These are phyloP conservation scores for Parsonsia alboflavescens DNA, from an alignment of 257 asterid species.

Conservation along the genomic window DNA sequence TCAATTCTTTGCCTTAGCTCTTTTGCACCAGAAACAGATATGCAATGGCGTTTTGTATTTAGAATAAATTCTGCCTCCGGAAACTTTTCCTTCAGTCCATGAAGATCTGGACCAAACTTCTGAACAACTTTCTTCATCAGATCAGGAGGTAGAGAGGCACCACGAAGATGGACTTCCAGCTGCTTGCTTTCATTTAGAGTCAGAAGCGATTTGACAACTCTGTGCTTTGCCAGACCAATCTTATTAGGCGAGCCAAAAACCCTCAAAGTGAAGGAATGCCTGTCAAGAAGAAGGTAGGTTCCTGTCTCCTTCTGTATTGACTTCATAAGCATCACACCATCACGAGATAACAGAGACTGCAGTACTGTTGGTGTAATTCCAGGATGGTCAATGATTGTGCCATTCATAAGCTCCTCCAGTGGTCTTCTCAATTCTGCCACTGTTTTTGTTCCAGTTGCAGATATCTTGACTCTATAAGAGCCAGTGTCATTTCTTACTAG, in stretches of 20 bases:
- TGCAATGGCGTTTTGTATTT: conserved; percentile 52
- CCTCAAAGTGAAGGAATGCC: conserved; percentile 47
- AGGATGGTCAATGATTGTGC: conserved; percentile 47
- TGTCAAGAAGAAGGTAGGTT: conserved; percentile 58
- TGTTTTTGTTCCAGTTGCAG: conserved; percentile 71
- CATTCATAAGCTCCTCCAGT: conserved; percentile 67
- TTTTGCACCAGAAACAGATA: conserved; percentile 49
- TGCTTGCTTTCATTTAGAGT: conserved; percentile 64
- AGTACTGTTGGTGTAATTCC: conserved; percentile 59
- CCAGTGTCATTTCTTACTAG: conserved; percentile 52
- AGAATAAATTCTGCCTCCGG: conserved; percentile 63
- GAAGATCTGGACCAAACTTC: conserved; percentile 75
- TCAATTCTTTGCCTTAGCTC: conserved; percentile 65
- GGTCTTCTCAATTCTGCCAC: conserved; percentile 76
- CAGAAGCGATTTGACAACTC: conserved; percentile 47
- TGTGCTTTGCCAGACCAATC: conserved; percentile 43
- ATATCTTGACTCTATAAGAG: conserved; percentile 62
- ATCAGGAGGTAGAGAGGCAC: conserved; percentile 59
- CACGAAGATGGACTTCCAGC: conserved; percentile 71
- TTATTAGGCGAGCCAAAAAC: conserved; percentile 57
- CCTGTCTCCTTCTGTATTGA: conserved; percentile 57
- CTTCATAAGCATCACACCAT: conserved; percentile 55
- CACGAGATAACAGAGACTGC: conserved; percentile 67
- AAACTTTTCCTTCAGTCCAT: conserved; percentile 56
- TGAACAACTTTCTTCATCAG: conserved; percentile 87